Evolutionary conservation across 495 filamentous ascomycete species (phyloP), one percentile per base, ranked within the genome.

Genomic region (Neurospora sp.): DNA sequence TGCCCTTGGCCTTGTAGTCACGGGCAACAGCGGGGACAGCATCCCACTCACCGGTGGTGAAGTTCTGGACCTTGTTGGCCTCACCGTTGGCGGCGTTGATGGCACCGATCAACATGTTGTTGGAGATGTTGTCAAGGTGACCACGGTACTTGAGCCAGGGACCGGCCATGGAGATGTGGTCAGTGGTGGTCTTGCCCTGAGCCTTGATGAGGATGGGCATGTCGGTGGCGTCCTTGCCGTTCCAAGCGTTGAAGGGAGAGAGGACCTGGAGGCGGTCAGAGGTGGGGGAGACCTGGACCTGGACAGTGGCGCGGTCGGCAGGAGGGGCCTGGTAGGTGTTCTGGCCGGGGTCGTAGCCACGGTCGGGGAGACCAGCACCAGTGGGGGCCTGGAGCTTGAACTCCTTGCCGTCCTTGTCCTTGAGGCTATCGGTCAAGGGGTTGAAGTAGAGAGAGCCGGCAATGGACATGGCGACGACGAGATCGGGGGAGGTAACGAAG

Each of bases 71-170:
- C 88, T 95, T 98, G 91, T 99, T 99, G 77, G 95, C 96, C 88
- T 99, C 93, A 72, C 92, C 94, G 84, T 98, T 99, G 77, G 91
- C 95, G 74, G 89, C 88, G 85, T 98, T 99, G 86, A 93, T 92
- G 75, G 96, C 96, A 86, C 96, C 96, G 79, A 99, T 98, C 83
- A 99, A 85, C 94, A 98, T 97, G 90, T 99, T 99, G 91, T 98
- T 98, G 80, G 96, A 98, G 88, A 99, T 98, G 89, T 99, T 99
- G 89, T 99, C 96, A 81, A 99, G 89, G 83, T 99, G 96, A 69
- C 96, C 96, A 89, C 96, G 94, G 90, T 99, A 99, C 89, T 99
- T 99, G 84, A 99, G 89, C 96, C 96, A 99, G 69, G 96, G 96
- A 76, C 96, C 96, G 80, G 96, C 96, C 93, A 95, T 98, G 74